Evolutionary conservation across 371 early-diverging fungal genomes (phyloP), one percentile per base, ranked within the genome.

Genomic region (Chytridium lagenaria): DNA sequence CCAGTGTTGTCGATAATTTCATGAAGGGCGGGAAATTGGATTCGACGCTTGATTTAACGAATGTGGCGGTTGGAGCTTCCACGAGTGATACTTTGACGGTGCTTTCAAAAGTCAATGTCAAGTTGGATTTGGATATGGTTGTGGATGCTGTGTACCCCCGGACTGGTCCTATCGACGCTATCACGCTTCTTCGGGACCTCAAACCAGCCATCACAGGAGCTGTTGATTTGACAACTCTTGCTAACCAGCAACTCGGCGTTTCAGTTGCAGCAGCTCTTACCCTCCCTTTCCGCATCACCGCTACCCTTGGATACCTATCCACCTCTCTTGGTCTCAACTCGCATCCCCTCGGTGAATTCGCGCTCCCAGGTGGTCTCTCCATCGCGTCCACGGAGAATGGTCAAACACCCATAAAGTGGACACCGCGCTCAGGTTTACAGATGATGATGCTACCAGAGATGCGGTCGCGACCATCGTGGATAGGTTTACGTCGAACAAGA

Each of bases 291-390:
- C 59, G 38, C 50, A 50, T 71, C 59, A 39, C 36, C n/a, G 76
- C 71, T 10, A 71, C 67, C 36, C 33, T 76, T 37, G 71, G 71
- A 7, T 76, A 70, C 50, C 49, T 76, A 31, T 61, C 61, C 50
- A 59, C 76, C 33, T 26, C n/a, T n/a, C 59, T 76, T 36, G 71
- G 71, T 39, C 65, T 76, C n/a, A 68, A 76, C 68, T 23, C 63
- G n/a, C 51, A 71, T 71, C 76, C 76, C 19, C 40, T 76, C 39
- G 50, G 61, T 19, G 37, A 67, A 50, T 67, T 76, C 59, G 26
- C 26, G 7, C 69, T 76, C 26, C 71, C 76, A 19, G 33, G 30
- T 0, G 76, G 76, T 26, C 23, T 76, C 26, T 64, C 49, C 0
- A 39, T 76, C 52, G 44, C 38, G 3, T 16, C 40, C 2, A 55